Evolutionary conservation across 2,329 filamentous ascomycete species (phyloP), one percentile per base, ranked within the genome.

Genomic region (Stachybotrys elegans): DNA sequence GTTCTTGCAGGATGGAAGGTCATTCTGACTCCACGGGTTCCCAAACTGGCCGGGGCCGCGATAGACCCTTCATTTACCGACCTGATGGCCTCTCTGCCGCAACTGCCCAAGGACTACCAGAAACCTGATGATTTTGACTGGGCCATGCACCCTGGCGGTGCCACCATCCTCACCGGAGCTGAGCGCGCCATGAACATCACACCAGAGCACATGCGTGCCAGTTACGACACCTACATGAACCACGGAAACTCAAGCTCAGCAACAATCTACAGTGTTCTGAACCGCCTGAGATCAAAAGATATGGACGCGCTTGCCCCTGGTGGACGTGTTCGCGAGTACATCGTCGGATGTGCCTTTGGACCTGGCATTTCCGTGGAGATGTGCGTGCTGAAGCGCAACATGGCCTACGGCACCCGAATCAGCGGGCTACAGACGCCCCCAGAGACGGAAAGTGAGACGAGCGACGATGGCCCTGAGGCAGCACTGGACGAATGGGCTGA

Each of bases 81-180:
- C 21, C 69, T 86, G 13, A 56, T 83, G 23, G 61, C 71, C 6
- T 71, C 71, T 7, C 57, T 76, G 19, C 65, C 68, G 2, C 49
- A 63, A 1, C 60, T 80, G 3, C 74, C 77, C 1, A 55, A 59
- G 5, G 54, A 60, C 7, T 75, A 74, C 52, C 56, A 60, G n/a
- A 50, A 58, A 0, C 68, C 82, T 0, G 59, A 69, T 0, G 77
- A 84, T 47, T 86, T 85, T 51, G 84, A 88, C 66, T 88, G 84
- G 84, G 84, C 83, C 1, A 75, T 88, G 57, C 84, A 88, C 52
- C 84, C 84, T 0, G 84, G 84, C 5, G 84, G 84, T 16, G 71
- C 79, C 1, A 80, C 81, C 1, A 84, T 88, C 34, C 66, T 88
- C 3, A 72, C 79, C 0, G 81, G 81, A 1, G 79, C 83, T 1